These are phyloP conservation scores for Tuber melanosporum DNA, from an alignment of 495 filamentous ascomycete genomes.

Conservation along the genomic window DNA sequence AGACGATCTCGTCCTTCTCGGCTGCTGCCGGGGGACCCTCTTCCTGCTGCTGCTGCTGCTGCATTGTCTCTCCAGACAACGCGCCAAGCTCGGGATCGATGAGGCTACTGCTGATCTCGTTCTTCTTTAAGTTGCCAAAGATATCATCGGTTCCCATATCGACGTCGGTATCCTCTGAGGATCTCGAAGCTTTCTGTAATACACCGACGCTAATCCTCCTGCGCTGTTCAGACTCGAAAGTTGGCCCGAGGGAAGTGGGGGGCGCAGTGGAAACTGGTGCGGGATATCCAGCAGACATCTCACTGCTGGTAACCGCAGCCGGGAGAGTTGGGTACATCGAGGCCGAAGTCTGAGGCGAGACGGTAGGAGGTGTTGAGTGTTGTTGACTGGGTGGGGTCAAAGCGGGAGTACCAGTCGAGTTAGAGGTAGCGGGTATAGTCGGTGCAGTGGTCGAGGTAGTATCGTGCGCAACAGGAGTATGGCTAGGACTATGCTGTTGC, in stretches of 20 bases:
- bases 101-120: conserved; percentile 31
- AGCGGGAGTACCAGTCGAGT: conserved; percentile 65
- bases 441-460: conserved; percentile 54
- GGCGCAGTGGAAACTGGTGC: conserved; percentile 61
- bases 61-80: conserved; percentile 16
- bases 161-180: conserved; percentile 26
- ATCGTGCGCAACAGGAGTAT: conserved; percentile 48
- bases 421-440: conserved; percentile 55
- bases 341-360: conserved; percentile 53
- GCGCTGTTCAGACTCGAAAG: conserved; percentile 71
- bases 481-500: conserved; percentile 36
- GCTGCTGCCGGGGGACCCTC: not conserved
- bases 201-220: conserved; percentile 82
- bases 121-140: conserved; percentile 23
- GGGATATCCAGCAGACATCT: conserved; percentile 54
- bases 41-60: not conserved
- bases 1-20: conserved; percentile 9
- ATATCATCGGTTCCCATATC: conserved; percentile 31
- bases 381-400: conserved; percentile 73
- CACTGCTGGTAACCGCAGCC: conserved; percentile 56
- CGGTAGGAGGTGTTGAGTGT: conserved; percentile 58
- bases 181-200: conserved; percentile 61
- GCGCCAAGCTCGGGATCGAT: conserved; percentile 41
- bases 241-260: conserved; percentile 69
- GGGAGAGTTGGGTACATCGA: conserved; percentile 81